A percentile compares a stretch with the other conserved stretches of the same genome.
Evolutionary conservation across 176 grass and related monocot genomes (phyloP).

Genomic region (Eleusine indica): DNA sequence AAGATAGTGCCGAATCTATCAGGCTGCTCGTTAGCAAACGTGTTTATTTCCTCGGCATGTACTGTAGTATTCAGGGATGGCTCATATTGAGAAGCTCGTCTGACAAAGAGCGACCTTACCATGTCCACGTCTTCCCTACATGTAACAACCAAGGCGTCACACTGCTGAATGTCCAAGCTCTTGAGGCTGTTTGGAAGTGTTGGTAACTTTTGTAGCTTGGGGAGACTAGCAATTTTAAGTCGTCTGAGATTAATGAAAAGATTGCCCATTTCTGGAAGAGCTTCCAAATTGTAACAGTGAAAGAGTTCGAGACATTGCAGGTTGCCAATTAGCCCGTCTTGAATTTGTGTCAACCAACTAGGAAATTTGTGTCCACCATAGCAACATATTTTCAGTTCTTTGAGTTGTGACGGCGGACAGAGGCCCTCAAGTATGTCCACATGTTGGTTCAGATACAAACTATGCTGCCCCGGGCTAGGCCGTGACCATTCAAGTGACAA

Average conservation of each 20-base stretch:
- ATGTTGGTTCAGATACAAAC: not conserved
- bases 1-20: not conserved
- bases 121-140: slow-evolving; percentile 2
- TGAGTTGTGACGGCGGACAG: not conserved
- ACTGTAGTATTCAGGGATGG: not conserved
- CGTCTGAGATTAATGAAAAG: not conserved
- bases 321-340: not conserved
- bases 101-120: not conserved
- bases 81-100: not conserved
- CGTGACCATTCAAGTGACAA: slow-evolving; percentile 1
- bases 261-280: not conserved
- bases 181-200: not conserved
- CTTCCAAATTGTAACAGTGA: not conserved
- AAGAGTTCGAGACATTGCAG: slow-evolving; percentile 18
- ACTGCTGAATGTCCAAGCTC: not conserved
- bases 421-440: slow-evolving; percentile 8
- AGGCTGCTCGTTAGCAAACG: slow-evolving; percentile 7
- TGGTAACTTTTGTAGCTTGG: slow-evolving; percentile 10
- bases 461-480: not conserved
- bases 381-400: not conserved
- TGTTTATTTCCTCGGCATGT: not conserved
- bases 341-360: slow-evolving; percentile 14
- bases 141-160: not conserved
- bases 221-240: not conserved
- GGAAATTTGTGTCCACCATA: not conserved